Evolutionary conservation across 2,329 filamentous ascomycete species (phyloP).

Genomic region (Sporothrix pseudoabietina): DNA sequence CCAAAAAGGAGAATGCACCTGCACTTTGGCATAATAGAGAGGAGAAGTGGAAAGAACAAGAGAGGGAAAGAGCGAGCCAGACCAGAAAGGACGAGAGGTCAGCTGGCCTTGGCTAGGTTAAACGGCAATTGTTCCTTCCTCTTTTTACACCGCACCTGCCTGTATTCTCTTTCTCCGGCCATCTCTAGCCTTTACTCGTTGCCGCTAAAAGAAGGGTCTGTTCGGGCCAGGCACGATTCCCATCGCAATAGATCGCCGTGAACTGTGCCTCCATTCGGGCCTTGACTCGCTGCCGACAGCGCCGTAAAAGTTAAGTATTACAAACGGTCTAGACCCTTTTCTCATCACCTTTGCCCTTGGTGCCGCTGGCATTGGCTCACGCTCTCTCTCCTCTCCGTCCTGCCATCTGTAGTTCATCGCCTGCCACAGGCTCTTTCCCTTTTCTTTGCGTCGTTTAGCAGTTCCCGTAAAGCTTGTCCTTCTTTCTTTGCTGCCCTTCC

Average conservation of each 20-base stretch:
- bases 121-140: background rate
- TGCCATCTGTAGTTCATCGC: background rate
- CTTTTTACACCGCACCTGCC: background rate
- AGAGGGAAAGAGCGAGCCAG: background rate
- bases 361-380: background rate
- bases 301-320: background rate
- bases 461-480: constrained; percentile 17
- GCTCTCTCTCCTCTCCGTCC: background rate
- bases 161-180: background rate
- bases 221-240: background rate
- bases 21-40: constrained; percentile 9
- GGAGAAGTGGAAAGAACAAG: background rate
- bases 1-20: background rate
- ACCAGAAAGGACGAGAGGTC: background rate
- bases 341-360: background rate
- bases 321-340: background rate
- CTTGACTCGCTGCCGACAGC: background rate
- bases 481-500: background rate
- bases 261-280: background rate
- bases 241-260: background rate
- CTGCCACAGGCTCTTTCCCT: constrained; percentile 4
- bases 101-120: background rate
- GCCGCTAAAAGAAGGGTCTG: background rate
- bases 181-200: background rate
- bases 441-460: constrained; percentile 2